Evolutionary conservation across 2,329 filamentous ascomycete species (phyloP), one percentile per base, ranked within the genome.

Genomic region (Exophiala dermatitidis): DNA sequence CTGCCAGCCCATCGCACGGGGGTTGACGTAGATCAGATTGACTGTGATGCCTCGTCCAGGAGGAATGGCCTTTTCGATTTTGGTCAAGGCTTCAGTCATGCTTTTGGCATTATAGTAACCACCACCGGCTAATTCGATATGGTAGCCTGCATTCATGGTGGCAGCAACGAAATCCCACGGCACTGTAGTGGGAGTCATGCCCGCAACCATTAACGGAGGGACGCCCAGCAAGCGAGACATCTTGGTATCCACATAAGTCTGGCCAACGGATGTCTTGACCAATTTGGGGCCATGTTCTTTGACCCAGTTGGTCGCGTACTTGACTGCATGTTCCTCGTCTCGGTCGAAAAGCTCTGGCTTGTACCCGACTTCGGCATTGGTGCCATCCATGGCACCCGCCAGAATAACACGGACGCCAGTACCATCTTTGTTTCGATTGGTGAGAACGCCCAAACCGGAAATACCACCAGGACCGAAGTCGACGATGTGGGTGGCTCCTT

Each of bases 371-470:
- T 97, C 93, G 32, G 80, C 78, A 55, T 94, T 86, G 19, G 90
- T 90, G 48, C 91, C 91, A 65, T 91, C 88, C 64, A 98, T 86
- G n/a, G 89, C 81, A 59, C 94, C 93, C 41, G 90, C 93, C 54
- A 98, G 80, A 61, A 98, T 95, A 61, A 98, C 90, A 57, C 91
- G 89, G 34, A 98, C 93, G 65, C 93, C 93, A 53, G 90, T 97
- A 59, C 93, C 93, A 70, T 98, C 94, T 77, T 98, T 98, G 80
- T 97, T 98, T 65, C 93, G 88, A 78, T 95, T 97, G 53, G 93
- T 98, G 60, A 98, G 77, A 43, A 95, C 88, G 66, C 93, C 94
- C 26, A 98, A 84, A 60, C 94, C 94, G 28, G 93, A 98, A 60
- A 97, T 93, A 58, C 93, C 94, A 66, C 93, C 93, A 26, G 93